A percentile compares a stretch with the other conserved stretches of the same genome.
phyloP scores from a whole-genome alignment of 2,329 filamentous ascomycete species.

The Trichoderma semiorbis region DNA sequence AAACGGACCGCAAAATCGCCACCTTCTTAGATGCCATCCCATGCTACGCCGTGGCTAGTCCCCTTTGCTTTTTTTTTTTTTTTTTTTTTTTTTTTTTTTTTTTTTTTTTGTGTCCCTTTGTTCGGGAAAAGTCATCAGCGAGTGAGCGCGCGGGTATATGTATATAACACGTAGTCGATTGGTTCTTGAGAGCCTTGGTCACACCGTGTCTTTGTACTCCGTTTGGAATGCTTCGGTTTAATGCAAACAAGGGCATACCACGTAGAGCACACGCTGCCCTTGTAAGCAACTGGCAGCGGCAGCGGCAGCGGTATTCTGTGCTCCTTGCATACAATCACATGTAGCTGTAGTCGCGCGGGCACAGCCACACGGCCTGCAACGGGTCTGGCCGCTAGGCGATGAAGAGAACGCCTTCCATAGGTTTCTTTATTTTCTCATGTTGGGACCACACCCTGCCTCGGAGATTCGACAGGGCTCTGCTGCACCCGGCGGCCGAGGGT shows the following conservation, averaged over 20 bases:
- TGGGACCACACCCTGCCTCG: neutral
- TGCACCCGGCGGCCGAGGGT: neutral
- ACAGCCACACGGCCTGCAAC: slow-evolving; percentile 23
- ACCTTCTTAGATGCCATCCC: neutral
- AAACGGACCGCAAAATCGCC: neutral
- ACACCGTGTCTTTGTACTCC: neutral
- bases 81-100: neutral
- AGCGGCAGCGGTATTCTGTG: neutral
- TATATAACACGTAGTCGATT: neutral
- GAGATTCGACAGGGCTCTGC: neutral
- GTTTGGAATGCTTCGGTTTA: neutral
- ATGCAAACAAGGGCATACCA: neutral
- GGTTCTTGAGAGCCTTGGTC: neutral
- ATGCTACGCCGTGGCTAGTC: neutral
- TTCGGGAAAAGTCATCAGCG: neutral
- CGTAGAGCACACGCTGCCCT: neutral
- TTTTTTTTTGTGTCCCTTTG: neutral
- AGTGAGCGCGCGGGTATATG: neutral
- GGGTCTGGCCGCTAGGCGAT: slow-evolving; percentile 19
- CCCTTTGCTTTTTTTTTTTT: neutral
- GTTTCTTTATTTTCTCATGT: neutral
- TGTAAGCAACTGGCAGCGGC: neutral
- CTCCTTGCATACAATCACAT: neutral
- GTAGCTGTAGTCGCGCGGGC: neutral
- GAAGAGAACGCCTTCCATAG: slow-evolving; percentile 2